Base-by-base conservation (phyloP, 306 rosid species). In the Begonia fuchsioides region DNA sequence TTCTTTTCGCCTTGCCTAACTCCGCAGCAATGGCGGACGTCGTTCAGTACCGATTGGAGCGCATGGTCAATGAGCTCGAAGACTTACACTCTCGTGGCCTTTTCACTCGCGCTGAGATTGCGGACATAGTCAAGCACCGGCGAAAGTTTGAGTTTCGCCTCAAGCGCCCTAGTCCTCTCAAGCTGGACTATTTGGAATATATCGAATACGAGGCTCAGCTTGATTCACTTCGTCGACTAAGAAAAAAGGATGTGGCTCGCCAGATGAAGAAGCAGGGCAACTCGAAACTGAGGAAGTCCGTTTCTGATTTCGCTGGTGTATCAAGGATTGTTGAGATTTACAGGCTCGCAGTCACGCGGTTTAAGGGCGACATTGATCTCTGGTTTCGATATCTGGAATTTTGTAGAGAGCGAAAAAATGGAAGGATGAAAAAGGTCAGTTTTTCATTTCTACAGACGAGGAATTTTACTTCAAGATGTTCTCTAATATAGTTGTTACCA, bases 341-440 rank as follows among this genome's bases (percentile, higher is more conserved):
- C 32, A 61, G 74, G 61, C 74, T 65, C 15, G 80, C 68, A 5
- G 68, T 63, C 51, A 66, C 47, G 40, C 62, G 72, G 51, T 72
- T 39, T 45, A 77, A 67, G 64, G 84, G 84, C 8, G 80, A 77
- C 35, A 52, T 77, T 53, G 74, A 67, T 50, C 66, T 77, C 20
- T 77, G 84, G 84, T 77, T 77, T 67, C 67, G 72, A 47, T 76
- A 70, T 56, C 76, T 80, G 55, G 94, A 90, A 71, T 90, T 84
- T 59, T 81, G 95, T 50, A 67, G 77, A 40, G 49, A 47, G 14
- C 69, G 67, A 58, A 68, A 70, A 55, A 63, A 84, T 65, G 97
- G 92, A 32, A 79, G 78, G 57, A 84, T 84, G 95, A 90, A 81
- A 71, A 76, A 67, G 93, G 95, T 81, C 57, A 51, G 11, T 38